Base-by-base conservation (phyloP, 306 rosid genomes). In the Aeschynomene evenia region DNA sequence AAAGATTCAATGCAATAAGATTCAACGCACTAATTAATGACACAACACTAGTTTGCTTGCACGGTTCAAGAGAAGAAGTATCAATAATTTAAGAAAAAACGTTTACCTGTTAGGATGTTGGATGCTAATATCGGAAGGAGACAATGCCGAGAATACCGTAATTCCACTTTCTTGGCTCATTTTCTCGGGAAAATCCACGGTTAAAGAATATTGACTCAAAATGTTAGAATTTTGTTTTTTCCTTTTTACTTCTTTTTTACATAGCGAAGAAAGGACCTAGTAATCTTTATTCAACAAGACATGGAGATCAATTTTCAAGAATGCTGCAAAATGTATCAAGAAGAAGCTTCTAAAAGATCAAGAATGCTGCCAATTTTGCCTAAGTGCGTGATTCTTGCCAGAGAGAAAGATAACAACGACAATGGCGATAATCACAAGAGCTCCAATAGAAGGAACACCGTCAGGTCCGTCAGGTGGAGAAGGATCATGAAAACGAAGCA, bases 61-160 rank as follows among this genome's bases (percentile, higher is more conserved):
- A 20, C 50, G 63, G 60, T 57, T 52, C 67, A 12, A 55, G 40
- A 46, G 4, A 40, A 51, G 3, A 51, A 34, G 42, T 18, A 50
- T 36, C 3, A 28, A 46, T 3, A 23, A 40, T 5, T 24, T 8
- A 33, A 16, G 7, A 26, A 21, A 23, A 11, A 21, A 14, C 3
- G 36, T 70, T 81, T 87, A 82, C 89, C 70, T 78, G 77, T 19
- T 40, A 67, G 56, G 67, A 49, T 66, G 78, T 36, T 66, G 29
- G 33, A 58, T 23, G 45, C 58, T 18, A 33, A 24, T 28, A 9
- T 34, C 62, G 14, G 63, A 57, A 7, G 65, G 15, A 64, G 77
- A 54, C 28, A 23, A 42, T 24, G 51, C 57, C 15, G 37, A 63
- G 68, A 72, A 51, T 31, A 51, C 62, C 11, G 46, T 21, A 13